Evolutionary conservation across 2,329 filamentous ascomycete genomes (phyloP).

Genomic region (Arthroderma sp.): DNA sequence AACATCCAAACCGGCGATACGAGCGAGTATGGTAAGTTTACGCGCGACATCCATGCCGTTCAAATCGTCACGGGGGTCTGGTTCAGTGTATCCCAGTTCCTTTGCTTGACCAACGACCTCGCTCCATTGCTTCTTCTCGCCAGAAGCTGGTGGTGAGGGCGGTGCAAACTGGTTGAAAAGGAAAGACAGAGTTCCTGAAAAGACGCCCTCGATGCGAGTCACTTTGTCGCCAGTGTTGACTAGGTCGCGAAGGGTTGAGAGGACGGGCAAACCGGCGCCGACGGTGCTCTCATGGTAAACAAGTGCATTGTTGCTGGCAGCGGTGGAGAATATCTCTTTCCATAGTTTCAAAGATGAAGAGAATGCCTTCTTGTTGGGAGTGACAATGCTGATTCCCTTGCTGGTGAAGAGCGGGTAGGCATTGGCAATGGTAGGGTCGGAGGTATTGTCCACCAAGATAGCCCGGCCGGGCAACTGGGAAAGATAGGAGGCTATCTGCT

Average conservation of each 20-base stretch:
- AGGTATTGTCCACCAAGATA: slow-evolving; percentile 90
- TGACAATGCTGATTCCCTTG: slow-evolving; percentile 79
- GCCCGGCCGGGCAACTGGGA: slow-evolving; percentile 63
- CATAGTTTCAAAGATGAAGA: slow-evolving; percentile 69
- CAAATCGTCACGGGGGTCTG: slow-evolving; percentile 73
- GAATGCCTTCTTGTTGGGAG: slow-evolving; percentile 98
- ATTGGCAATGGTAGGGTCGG: slow-evolving; percentile 71
- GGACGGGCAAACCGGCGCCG: slow-evolving; percentile 82
- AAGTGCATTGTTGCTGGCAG: slow-evolving; percentile 53
- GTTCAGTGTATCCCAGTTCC: slow-evolving; percentile 82
- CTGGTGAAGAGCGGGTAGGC: slow-evolving; percentile 70
- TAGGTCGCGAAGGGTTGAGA: slow-evolving; percentile 89
- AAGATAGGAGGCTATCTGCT: slow-evolving; percentile 67
- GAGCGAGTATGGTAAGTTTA: slow-evolving; percentile 88
- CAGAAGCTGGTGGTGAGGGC: slow-evolving; percentile 40
- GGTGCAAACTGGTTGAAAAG: slow-evolving; percentile 96
- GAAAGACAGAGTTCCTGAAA: slow-evolving; percentile 96
- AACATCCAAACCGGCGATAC: slow-evolving; percentile 68
- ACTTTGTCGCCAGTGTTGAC: slow-evolving; percentile 87
- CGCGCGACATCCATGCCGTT: slow-evolving; percentile 86
- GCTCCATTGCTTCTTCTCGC: slow-evolving; percentile 59
- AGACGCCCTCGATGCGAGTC: slow-evolving; percentile 88
- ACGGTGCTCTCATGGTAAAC: slow-evolving; percentile 94
- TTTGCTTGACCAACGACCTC: slow-evolving; percentile 87
- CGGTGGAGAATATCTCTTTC: slow-evolving; percentile 71